Base-by-base conservation (phyloP, 2,329 filamentous ascomycete species). In the Penicillium sp. region DNA sequence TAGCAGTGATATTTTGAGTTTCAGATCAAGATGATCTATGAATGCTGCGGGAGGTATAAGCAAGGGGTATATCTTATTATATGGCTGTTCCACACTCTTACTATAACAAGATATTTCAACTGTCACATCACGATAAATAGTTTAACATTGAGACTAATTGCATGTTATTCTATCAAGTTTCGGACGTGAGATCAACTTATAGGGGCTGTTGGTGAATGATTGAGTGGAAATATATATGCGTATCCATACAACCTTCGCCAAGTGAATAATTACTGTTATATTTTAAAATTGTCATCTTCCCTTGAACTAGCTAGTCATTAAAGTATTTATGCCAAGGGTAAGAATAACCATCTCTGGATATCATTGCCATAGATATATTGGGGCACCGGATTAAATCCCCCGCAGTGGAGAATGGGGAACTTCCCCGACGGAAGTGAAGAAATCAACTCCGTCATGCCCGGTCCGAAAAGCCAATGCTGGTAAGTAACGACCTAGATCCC, bases 381-480 rank as follows among this genome's bases (percentile, higher is more conserved):
- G 17, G 48, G 19, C 37, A 26, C 48, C 48, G 48, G 30, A 50
- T 43, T 50, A 42, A 42, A 36, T 22, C 22, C 44, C 51, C 45
- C 51, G 43, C 55, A 46, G 36, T 47, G 52, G 37, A 26, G 28
- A 22, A 45, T 50, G 52, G 37, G 31, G 22, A 22, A 45, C 6
- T 58, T 55, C 47, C 36, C 55, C 53, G 33, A 44, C 40, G 14
- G 14, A 50, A 26, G 19, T 31, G 51, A 50, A 30, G 44, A 54
- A 54, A 51, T 25, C 41, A 33, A 35, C 37, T 12, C 45, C 42
- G 41, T 25, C 17, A 61, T 60, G 53, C 50, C 56, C 9, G 43
- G 54, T 22, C 31, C 61, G 26, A 56, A 43, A 16, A 61, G 56
- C 22, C 57, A 61, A 48, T 61, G 54, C 46, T 64, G 62, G 62